phyloP scores from a whole-genome alignment of 495 filamentous ascomycete genomes.

The Penicillium soppii region DNA sequence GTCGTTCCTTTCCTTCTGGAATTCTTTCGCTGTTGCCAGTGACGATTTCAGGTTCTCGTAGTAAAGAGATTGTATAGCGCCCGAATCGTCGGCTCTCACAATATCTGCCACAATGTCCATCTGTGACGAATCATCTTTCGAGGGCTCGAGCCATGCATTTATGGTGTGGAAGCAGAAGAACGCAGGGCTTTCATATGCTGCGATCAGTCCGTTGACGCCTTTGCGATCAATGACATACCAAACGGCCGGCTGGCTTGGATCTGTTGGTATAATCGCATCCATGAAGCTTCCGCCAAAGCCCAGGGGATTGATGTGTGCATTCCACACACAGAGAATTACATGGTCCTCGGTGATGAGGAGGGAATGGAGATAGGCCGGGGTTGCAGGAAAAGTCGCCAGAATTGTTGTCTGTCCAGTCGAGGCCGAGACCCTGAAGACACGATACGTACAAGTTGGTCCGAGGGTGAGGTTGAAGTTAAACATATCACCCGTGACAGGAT shows the following conservation, averaged over 20 bases:
- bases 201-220: constrained; percentile 53
- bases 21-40: constrained; percentile 27
- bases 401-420: constrained; percentile 65
- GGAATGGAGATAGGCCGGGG: constrained; percentile 70
- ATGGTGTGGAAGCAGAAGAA: constrained; percentile 77
- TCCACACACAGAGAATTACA: constrained; percentile 67
- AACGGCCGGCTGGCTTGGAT: constrained; percentile 45
- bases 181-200: constrained; percentile 54
- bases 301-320: constrained; percentile 55
- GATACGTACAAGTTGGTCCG: constrained; percentile 52
- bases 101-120: constrained; percentile 59
- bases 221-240: constrained; percentile 72
- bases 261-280: constrained; percentile 39
- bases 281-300: constrained; percentile 43
- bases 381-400: constrained; percentile 60
- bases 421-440: constrained; percentile 61
- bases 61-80: constrained; percentile 52
- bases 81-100: constrained; percentile 52
- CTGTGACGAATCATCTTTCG: constrained; percentile 30
- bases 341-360: constrained; percentile 64
- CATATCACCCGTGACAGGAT: constrained; percentile 71
- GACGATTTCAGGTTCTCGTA: constrained; percentile 57
- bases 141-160: constrained; percentile 67
- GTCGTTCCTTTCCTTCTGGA: constrained; percentile 23
- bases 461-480: constrained; percentile 72